Conservation (phyloP, 306 rosid genomes). For the Trifolium repens region DNA sequence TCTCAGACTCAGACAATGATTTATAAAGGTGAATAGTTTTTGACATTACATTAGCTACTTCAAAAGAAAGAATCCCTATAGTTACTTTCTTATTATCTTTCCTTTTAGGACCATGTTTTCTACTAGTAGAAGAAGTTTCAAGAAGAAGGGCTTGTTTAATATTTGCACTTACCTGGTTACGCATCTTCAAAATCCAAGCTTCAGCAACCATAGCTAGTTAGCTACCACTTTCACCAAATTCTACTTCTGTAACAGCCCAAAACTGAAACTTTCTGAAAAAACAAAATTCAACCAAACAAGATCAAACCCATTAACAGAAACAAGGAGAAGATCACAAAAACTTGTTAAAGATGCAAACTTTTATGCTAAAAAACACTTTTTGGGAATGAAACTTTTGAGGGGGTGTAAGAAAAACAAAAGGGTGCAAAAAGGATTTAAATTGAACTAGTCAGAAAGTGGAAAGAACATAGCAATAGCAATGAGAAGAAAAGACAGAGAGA, state of each 20-base stretch:
- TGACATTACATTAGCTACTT: conserved; percentile 91
- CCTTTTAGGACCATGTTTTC: conserved; percentile 46
- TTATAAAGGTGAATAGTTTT: conserved; percentile 80
- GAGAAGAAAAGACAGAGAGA: conserved; percentile 30
- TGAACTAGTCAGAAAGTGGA: neutral
- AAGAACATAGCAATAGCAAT: conserved; percentile 19
- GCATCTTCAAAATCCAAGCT: conserved; percentile 94
- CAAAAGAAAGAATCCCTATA: conserved; percentile 91
- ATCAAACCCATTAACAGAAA: conserved; percentile 23
- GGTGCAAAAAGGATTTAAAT: conserved; percentile 10
- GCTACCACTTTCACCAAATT: conserved; percentile 45
- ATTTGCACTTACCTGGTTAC: conserved; percentile 89
- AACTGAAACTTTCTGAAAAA: conserved; percentile 13
- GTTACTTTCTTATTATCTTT: conserved; percentile 42
- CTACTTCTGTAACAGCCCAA: conserved; percentile 16
- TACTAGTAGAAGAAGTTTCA: conserved; percentile 64
- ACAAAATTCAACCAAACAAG: conserved; percentile 26
- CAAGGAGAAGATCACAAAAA: conserved; percentile 7
- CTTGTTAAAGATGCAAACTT: conserved; percentile 42
- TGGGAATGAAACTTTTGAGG: conserved; percentile 27
- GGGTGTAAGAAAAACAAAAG: conserved; percentile 21
- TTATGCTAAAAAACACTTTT: conserved; percentile 1
- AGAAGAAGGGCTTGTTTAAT: conserved; percentile 79
- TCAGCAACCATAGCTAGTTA: conserved; percentile 76
- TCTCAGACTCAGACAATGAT: conserved; percentile 75